Evolutionary conservation across 2,329 filamentous ascomycete genomes (phyloP).

Genomic region (Byssoonygena ceratinophila): DNA sequence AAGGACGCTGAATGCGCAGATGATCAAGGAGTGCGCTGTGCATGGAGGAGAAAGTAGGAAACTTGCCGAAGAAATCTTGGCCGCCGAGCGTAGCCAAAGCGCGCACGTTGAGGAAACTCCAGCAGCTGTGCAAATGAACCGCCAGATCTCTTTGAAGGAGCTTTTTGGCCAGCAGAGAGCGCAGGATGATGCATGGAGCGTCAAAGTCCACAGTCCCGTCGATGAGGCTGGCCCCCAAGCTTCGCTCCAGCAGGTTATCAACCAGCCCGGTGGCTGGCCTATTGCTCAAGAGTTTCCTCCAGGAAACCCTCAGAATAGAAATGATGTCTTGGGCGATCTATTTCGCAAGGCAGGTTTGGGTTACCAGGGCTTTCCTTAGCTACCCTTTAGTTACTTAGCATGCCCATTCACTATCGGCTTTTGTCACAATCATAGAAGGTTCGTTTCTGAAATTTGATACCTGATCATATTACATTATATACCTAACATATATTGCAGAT

Average conservation of each 20-base stretch:
- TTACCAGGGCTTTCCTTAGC: constrained; percentile 8
- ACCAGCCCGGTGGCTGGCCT: not conserved
- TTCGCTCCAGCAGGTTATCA: not conserved
- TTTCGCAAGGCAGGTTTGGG: constrained; percentile 33
- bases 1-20: constrained; percentile 42
- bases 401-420: not conserved
- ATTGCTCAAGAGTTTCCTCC: not conserved
- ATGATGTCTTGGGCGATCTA: constrained; percentile 13
- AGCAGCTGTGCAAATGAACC: constrained; percentile 41
- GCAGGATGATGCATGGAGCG: constrained; percentile 43
- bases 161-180: constrained; percentile 46
- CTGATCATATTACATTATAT: constrained; percentile 4
- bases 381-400: too few species aligned
- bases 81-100: constrained; percentile 23
- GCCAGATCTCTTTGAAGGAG: constrained; percentile 44
- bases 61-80: constrained; percentile 31
- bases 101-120: constrained; percentile 30
- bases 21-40: constrained; percentile 47
- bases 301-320: constrained; percentile 1
- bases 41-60: constrained; percentile 43
- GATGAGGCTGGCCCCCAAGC: constrained; percentile 4
- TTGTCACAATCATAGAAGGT: not conserved
- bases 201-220: constrained; percentile 36
- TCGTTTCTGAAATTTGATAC: not conserved
- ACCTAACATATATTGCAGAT: not conserved